Evolutionary conservation across 129 eudicot species (phyloP).

Genomic region (Oenanthe sinensis): DNA sequence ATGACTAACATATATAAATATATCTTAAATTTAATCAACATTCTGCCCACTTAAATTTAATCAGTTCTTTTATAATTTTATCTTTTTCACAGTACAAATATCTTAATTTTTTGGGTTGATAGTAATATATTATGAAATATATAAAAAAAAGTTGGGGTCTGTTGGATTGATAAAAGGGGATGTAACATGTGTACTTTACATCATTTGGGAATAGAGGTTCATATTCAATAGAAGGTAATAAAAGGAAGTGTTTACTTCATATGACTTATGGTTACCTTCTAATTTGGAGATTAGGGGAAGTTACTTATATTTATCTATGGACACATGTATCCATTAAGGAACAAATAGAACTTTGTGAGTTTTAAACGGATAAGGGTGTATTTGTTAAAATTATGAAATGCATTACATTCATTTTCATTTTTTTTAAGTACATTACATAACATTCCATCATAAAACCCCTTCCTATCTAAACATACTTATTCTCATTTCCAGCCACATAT

Average conservation of each 20-base stretch:
- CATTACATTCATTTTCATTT: too few relatives aligned
- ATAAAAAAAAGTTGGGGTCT: background rate
- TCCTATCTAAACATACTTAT: background rate
- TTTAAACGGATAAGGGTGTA: background rate
- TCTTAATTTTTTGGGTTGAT: background rate
- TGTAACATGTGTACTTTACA: background rate
- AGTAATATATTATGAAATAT: background rate
- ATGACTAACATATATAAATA: background rate
- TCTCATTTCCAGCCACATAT: background rate
- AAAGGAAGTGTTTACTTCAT: background rate
- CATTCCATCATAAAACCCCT: background rate
- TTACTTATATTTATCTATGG: background rate
- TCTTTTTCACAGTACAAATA: background rate
- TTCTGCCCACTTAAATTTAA: background rate
- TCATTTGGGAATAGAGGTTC: background rate
- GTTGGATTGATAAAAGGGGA: background rate
- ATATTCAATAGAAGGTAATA: background rate
- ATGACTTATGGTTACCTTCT: background rate
- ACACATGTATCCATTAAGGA: background rate
- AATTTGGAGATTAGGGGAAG: background rate
- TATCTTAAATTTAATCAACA: background rate
- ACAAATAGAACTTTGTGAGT: background rate
- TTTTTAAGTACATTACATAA: background rate
- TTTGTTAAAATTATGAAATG: background rate
- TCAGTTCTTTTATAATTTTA: background rate